phyloP scores from a whole-genome alignment of 176 grass and related monocot species.

The Panicum miliaceum region DNA sequence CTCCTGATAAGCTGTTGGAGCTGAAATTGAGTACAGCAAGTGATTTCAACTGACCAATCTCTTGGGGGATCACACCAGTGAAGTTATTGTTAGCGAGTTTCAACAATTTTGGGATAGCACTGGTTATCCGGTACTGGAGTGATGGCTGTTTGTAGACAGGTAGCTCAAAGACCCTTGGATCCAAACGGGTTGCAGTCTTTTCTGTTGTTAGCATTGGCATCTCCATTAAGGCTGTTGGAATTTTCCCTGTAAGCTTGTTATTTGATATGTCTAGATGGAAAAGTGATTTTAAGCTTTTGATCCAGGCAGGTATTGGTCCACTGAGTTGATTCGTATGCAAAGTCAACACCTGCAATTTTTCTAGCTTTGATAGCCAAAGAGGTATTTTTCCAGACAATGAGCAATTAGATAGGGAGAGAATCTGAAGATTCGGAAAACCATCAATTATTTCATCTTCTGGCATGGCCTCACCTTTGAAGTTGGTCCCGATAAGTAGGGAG shows the following conservation, averaged over 20 bases:
- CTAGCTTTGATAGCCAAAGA: slow-evolving; percentile 35
- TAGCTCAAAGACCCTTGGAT: slow-evolving; percentile 31
- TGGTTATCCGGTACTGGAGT: slow-evolving; percentile 24
- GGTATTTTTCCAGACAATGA: slow-evolving; percentile 46
- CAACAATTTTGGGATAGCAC: slow-evolving; percentile 21
- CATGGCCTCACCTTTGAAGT: slow-evolving; percentile 45
- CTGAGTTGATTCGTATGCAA: slow-evolving; percentile 35
- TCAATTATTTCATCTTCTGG: slow-evolving; percentile 29
- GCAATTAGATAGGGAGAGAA: slow-evolving; percentile 30
- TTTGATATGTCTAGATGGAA: slow-evolving; percentile 52
- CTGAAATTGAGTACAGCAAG: slow-evolving; percentile 34
- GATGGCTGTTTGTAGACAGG: slow-evolving; percentile 6
- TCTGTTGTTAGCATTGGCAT: slow-evolving; percentile 44
- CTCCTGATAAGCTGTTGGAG: slow-evolving; percentile 33
- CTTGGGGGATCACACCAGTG: slow-evolving; percentile 34
- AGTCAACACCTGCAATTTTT: slow-evolving; percentile 26
- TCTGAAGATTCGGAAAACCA: slow-evolving; percentile 46
- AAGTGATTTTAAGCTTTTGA: slow-evolving; percentile 30
- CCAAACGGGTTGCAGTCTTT: background rate
- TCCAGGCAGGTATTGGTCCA: slow-evolving; percentile 35
- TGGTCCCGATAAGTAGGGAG: slow-evolving; percentile 20
- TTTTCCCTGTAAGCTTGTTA: slow-evolving; percentile 45
- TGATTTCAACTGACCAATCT: slow-evolving; percentile 46
- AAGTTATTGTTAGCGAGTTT: slow-evolving; percentile 37
- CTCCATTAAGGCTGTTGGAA: slow-evolving; percentile 31